These are phyloP conservation scores for Hydrangea macrophylla DNA, from an alignment of 148 eudicot genomes.

Conservation along the genomic window DNA sequence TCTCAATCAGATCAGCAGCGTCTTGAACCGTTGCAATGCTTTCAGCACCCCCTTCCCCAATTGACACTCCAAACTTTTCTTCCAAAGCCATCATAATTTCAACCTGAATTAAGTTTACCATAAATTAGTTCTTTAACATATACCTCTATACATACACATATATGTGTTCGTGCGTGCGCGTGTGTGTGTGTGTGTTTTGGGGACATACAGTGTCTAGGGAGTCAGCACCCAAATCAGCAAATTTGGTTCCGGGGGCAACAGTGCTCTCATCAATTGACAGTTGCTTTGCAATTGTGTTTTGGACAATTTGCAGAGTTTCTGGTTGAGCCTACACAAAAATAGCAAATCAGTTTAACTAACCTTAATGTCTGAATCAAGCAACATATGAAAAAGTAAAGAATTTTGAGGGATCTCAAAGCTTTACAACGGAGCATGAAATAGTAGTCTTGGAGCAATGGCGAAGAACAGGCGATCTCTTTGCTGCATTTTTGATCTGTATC, in stretches of 20 bases:
- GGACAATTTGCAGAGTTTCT: conserved; percentile 30
- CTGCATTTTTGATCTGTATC: conserved; percentile 13
- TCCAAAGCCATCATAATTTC: conserved; percentile 44
- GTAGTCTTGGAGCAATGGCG: conserved; percentile 10
- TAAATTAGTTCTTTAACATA: background rate
- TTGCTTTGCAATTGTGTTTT: conserved; percentile 30
- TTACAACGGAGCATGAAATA: conserved; percentile 20
- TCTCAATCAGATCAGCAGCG: conserved; percentile 40
- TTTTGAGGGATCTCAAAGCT: background rate
- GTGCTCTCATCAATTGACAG: conserved; percentile 30
- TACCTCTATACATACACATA: no score
- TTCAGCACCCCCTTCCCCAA: conserved; percentile 34
- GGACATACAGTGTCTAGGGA: conserved; percentile 31
- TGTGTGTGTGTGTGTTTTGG: no score
- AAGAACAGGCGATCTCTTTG: background rate
- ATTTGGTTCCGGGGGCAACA: conserved; percentile 28
- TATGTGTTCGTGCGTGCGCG: no score
- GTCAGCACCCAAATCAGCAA: conserved; percentile 35
- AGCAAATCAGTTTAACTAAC: background rate
- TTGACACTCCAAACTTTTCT: conserved; percentile 32
- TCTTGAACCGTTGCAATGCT: conserved; percentile 40
- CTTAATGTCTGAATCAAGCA: background rate
- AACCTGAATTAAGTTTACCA: conserved; percentile 12
- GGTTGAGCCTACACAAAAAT: conserved; percentile 17
- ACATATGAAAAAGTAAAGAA: background rate